A percentile compares a stretch with the other conserved stretches of the same genome.
phyloP scores from a whole-genome alignment of 768 basidiomycete species.

The Xerocomus spinulosus region DNA sequence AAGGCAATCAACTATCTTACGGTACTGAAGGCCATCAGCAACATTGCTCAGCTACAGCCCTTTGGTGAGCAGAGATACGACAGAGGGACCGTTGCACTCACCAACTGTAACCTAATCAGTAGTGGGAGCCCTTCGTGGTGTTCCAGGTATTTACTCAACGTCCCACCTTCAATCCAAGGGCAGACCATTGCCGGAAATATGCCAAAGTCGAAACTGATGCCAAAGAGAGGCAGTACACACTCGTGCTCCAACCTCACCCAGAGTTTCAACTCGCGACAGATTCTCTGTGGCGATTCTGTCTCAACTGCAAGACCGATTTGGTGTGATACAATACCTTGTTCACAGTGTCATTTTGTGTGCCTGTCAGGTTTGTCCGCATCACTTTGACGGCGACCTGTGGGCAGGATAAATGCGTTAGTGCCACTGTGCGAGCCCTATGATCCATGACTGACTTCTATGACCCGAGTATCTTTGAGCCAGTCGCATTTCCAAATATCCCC shows the following conservation, averaged over 20 bases:
- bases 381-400: conserved; percentile 26
- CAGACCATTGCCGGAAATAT: conserved; percentile 31
- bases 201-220: conserved; percentile 29
- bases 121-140: conserved; percentile 5
- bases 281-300: conserved; percentile 2
- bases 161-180: conserved; percentile 32
- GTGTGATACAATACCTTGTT: conserved; percentile 8
- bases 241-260: conserved; percentile 29
- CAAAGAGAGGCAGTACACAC: conserved; percentile 27
- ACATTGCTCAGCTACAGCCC: conserved; percentile 13
- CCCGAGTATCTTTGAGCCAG: conserved; percentile 15
- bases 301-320: background rate
- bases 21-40: conserved; percentile 22
- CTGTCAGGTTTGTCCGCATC: conserved; percentile 18
- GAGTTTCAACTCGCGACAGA: conserved; percentile 15
- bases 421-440: background rate
- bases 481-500: conserved; percentile 25
- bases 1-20: conserved; percentile 2
- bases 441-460: conserved; percentile 17
- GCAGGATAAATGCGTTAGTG: background rate
- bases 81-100: conserved; percentile 3
- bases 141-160: conserved; percentile 22
- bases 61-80: background rate
- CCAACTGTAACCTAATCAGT: conserved; percentile 9
- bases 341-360: conserved; percentile 2